phyloP scores from a whole-genome alignment of 192 early-diverging fungal species.

The Dispira simplex region DNA sequence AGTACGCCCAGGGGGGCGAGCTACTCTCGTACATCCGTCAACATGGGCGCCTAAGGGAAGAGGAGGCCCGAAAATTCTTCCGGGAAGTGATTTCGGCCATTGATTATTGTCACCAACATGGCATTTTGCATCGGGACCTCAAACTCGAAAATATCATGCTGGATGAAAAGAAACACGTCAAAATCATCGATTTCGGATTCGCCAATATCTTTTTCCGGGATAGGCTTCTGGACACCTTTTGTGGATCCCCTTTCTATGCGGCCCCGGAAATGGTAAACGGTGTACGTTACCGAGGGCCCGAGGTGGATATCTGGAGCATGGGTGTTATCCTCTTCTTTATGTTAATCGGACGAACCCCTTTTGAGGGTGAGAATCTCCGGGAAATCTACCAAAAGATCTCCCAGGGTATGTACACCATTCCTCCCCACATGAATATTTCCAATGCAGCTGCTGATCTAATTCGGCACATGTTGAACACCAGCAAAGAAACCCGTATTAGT shows the following conservation, averaged over 20 bases:
- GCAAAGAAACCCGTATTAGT: constrained; percentile 46
- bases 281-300: constrained; percentile 66
- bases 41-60: constrained; percentile 61
- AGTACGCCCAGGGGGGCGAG: constrained; percentile 73
- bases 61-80: constrained; percentile 74
- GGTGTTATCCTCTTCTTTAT: constrained; percentile 75
- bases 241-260: constrained; percentile 65
- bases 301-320: constrained; percentile 82
- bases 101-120: constrained; percentile 45
- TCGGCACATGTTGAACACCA: constrained; percentile 51
- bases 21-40: constrained; percentile 76
- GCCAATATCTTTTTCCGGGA: constrained; percentile 48
- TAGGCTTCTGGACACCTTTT: constrained; percentile 29
- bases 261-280: constrained; percentile 77
- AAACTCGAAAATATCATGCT: constrained; percentile 86
- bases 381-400: constrained; percentile 76
- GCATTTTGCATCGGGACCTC: constrained; percentile 59
- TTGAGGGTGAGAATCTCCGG: constrained; percentile 73
- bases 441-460: constrained; percentile 44
- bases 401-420: constrained; percentile 40
- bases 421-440: constrained; percentile 27
- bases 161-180: constrained; percentile 46
- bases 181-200: constrained; percentile 85
- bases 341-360: constrained; percentile 70
- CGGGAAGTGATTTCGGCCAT: constrained; percentile 71